Percentiles rank a stretch among this genome's conserved stretches.
These are phyloP conservation scores for Flammula alnicola DNA, from an alignment of 1,284 basidiomycete species.

Conservation along the genomic window DNA sequence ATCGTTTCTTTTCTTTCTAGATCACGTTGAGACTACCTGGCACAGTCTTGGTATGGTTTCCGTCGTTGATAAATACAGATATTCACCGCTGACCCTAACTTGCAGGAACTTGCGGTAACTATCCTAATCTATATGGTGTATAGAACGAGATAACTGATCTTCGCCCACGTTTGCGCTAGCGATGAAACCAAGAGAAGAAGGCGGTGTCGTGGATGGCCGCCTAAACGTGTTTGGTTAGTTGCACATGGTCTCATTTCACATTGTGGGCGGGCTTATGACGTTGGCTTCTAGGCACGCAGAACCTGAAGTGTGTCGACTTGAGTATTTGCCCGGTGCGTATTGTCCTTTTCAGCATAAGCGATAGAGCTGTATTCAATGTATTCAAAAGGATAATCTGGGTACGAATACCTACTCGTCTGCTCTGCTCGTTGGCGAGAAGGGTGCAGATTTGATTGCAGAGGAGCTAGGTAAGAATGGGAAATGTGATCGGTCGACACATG, in stretches of 20 bases:
- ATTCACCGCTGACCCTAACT: conserved; percentile 3
- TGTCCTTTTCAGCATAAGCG: conserved; percentile 4
- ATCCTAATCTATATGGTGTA: not conserved
- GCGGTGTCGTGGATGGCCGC: conserved; percentile 76
- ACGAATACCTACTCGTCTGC: conserved; percentile 77
- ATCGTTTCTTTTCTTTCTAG: conserved; percentile 29
- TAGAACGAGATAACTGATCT: not conserved
- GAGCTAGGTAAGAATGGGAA: conserved; percentile 56
- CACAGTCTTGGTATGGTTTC: conserved; percentile 62
- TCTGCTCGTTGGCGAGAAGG: conserved; percentile 72
- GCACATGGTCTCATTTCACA: not conserved
- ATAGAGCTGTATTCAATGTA: not conserved
- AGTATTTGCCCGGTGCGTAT: conserved; percentile 66
- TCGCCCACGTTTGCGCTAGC: conserved; percentile 48
- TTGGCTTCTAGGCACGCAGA: conserved; percentile 51
- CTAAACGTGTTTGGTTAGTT: conserved; percentile 67
- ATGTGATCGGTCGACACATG: not conserved
- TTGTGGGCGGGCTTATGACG: not conserved
- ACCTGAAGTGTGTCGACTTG: conserved; percentile 71
- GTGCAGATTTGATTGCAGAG: conserved; percentile 62
- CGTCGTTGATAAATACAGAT: not conserved
- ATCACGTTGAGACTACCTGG: conserved; percentile 80
- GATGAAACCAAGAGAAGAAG: conserved; percentile 79
- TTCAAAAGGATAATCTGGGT: conserved; percentile 63
- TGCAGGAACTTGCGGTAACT: conserved; percentile 50